Base-by-base conservation (phyloP, 176 grass and related monocot genomes). In the Alloteropsis semialata region DNA sequence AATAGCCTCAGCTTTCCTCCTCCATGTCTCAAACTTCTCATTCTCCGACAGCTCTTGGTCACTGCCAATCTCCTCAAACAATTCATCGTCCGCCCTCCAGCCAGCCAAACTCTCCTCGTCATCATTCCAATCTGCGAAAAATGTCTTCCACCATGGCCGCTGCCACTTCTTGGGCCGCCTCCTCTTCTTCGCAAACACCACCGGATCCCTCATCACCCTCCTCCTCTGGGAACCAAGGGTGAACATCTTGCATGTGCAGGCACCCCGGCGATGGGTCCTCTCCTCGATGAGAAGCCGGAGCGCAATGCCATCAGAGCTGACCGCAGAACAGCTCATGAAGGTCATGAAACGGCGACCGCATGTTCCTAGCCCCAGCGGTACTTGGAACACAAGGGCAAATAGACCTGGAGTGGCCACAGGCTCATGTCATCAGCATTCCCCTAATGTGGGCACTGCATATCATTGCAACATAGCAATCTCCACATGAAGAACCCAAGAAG, bases 11-110 rank as follows among this genome's bases (percentile, higher is more conserved):
- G 96, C 91, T 32, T 87, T 91, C 37, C 84, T 95, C 88, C 78
- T 98, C 96, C 96, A 98, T 17, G 87, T 44, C 63, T 95, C 84
- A 4, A 95, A 98, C 87, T 93, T 95, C 53, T 95, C 96, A 16
- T 91, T 66, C 53, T 93, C 90, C 45, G 91, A 75, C 72, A 81
- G 60, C 12, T 80, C 84, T 51, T 88, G 76, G 43, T 86, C 59
- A 25, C 58, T 65, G 11, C 13, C 34, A 51, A 73, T 85, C 29
- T 87, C 87, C n/a, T 86, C 84, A 0, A 91, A 69, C 80, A 81
- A 39, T 14, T 85, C 60, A 25, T 84, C 85, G 38, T 96, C 93
- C 29, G 74, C 85, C 70, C 84, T 90, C 75, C 72, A 86, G 10
- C 82, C 84, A 43, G 90, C 76, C 69, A 88, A 70, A 43, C 88